phyloP scores from a whole-genome alignment of 148 eudicot genomes.

The Cornus kousa region DNA sequence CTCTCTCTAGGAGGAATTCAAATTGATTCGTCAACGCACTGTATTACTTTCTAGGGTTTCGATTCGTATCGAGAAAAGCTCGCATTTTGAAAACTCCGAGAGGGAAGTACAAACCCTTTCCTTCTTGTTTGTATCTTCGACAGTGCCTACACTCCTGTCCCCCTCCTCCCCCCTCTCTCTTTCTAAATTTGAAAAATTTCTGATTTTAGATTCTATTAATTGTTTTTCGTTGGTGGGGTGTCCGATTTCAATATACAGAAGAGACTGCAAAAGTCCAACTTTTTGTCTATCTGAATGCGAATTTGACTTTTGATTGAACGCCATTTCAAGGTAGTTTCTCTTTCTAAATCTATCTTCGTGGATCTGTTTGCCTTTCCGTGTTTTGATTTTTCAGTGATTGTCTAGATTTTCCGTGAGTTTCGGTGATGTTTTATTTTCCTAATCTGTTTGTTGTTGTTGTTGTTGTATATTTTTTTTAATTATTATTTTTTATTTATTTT shows the following conservation, averaged over 20 bases:
- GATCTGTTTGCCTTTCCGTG: background rate
- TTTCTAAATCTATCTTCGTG: background rate
- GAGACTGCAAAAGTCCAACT: too few relatives aligned
- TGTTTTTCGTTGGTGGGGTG: too few relatives aligned
- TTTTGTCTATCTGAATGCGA: too few relatives aligned
- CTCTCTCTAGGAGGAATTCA: background rate
- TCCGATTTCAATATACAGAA: background rate
- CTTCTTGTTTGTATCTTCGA: background rate
- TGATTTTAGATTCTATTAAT: too few relatives aligned
- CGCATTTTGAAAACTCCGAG: background rate
- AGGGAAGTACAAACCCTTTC: background rate
- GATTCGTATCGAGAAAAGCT: background rate
- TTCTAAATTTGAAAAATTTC: conserved; percentile 8
- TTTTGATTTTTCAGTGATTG: background rate
- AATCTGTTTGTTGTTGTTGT: too few relatives aligned
- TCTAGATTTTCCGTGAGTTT: background rate
- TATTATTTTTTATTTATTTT: too few relatives aligned
- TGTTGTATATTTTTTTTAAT: too few relatives aligned
- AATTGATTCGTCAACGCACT: background rate
- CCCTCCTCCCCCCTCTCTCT: background rate
- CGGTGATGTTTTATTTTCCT: background rate
- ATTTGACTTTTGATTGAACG: background rate
- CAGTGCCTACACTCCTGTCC: background rate
- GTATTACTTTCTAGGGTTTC: background rate
- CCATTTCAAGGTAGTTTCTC: background rate